Evolutionary conservation across 1,139 yeast species (phyloP), one percentile per base, ranked within the genome.

Genomic region (Pichiaceae sp.): DNA sequence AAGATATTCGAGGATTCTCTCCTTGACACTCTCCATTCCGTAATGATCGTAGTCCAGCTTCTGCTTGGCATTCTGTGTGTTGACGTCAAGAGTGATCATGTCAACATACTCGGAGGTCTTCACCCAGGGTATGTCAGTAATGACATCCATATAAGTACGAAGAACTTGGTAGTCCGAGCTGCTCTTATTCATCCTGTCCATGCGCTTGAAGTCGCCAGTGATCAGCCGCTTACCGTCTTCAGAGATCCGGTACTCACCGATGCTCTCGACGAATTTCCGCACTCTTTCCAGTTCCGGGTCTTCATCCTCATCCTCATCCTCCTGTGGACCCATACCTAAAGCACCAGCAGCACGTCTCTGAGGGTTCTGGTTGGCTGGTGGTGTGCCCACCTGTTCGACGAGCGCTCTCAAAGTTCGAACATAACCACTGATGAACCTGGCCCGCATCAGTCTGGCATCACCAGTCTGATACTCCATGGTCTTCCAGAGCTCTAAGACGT

Each of bases 21-120:
- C 80, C 57, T 89, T 89, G 35, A 86, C 95, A 44, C 79, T 76
- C 40, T 77, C 75, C 53, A 89, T 66, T 0, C 96, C 96, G 54
- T 76, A 84, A 59, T 89, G 96, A 48, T 86, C 96, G 25, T 67
- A 68, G 53, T 87, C 86, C 30, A 89, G 63, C 42, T 78, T 76
- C 16, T 60, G 56, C 40, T 70, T 68, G 0, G 95, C 94, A 11
- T 57, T 58, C 1, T 50, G 56, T 18, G 84, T 58, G 46, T 82
- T 75, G 36, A 77, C 63, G 30, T 67, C 69, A 11, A 37, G 26
- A 5, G 39, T 27, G 4, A 33, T 37, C 12, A 33, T 17, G 18
- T 7, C 9, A 4, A 27, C 17, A 40, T 17, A 57, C 45, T 36
- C 48, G 46, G 38, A 44, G 46, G 27, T 33, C 21, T 39, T 39